Conservation (phyloP, 768 basidiomycete species). For the Rhodotorula taiwanensis region DNA sequence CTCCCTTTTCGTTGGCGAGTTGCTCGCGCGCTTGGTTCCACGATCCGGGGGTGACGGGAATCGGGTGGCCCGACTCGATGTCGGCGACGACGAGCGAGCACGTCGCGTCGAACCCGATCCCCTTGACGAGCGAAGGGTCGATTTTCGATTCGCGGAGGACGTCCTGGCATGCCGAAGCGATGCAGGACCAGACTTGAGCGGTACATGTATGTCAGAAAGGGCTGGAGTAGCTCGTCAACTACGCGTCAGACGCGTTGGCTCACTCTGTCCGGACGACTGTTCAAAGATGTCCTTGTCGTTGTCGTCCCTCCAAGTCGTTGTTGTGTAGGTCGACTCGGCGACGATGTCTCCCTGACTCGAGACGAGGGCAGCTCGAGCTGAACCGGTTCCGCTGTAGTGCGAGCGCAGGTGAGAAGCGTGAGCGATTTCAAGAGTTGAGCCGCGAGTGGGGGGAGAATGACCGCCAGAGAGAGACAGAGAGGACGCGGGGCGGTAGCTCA, state of each 20-base stretch:
- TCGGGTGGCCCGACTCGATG: slow-evolving; percentile 58
- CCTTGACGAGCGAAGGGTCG: slow-evolving; percentile 61
- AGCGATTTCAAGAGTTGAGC: no score
- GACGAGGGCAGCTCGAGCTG: slow-evolving; percentile 78
- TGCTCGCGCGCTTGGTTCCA: slow-evolving; percentile 15
- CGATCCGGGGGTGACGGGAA: slow-evolving; percentile 65
- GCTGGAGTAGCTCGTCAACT: neutral
- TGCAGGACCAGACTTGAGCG: slow-evolving; percentile 41
- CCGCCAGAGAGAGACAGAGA: no score
- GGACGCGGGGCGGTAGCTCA: slow-evolving; percentile 30
- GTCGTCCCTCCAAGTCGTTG: slow-evolving; percentile 76
- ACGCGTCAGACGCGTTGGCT: no score
- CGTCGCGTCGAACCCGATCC: slow-evolving; percentile 67
- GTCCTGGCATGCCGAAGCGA: slow-evolving; percentile 44
- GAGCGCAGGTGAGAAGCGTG: neutral
- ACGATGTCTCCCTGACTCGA: slow-evolving; percentile 50
- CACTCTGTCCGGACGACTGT: slow-evolving; percentile 85
- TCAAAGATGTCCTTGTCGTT: slow-evolving; percentile 89
- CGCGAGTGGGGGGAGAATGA: no score
- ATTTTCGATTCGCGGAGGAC: slow-evolving; percentile 59
- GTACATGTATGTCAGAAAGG: neutral
- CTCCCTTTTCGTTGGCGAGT: slow-evolving; percentile 47
- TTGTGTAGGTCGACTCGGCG: slow-evolving; percentile 72
- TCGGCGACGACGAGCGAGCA: slow-evolving; percentile 88
- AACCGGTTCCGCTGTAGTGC: slow-evolving; percentile 73